Evolutionary conservation across 257 asterid species (phyloP).

Genomic region (Solanum ossicruentum): DNA sequence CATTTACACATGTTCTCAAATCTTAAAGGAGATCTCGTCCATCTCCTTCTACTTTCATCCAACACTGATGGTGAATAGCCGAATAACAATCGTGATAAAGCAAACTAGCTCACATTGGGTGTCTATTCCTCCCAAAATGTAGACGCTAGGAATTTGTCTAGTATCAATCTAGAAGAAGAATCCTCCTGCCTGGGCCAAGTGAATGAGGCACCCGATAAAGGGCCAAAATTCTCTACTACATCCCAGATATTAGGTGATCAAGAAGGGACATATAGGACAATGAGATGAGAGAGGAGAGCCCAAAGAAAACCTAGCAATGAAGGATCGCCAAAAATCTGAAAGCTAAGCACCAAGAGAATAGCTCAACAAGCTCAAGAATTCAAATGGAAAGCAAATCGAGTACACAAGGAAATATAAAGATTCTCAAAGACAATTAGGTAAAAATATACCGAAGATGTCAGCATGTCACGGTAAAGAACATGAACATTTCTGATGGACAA

Average conservation of each 20-base stretch:
- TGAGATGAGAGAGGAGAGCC: not conserved
- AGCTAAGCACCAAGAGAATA: not conserved
- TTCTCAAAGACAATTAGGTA: not conserved
- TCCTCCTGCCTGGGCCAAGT: not conserved
- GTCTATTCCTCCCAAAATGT: not conserved
- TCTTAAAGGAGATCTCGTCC: not conserved
- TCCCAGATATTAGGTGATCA: not conserved
- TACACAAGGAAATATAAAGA: not conserved
- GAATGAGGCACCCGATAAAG: not conserved
- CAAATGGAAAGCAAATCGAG: not conserved
- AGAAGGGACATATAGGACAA: not conserved
- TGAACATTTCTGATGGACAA: conserved; percentile 79
- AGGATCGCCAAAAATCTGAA: not conserved
- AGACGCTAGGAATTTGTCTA: not conserved
- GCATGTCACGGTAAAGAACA: conserved; percentile 46
- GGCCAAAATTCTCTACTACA: not conserved
- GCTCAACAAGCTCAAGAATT: not conserved
- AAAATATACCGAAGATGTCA: conserved; percentile 39
- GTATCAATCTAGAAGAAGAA: not conserved
- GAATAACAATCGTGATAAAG: not conserved
- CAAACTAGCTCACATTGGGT: not conserved
- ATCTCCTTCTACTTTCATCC: not conserved
- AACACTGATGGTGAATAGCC: not conserved
- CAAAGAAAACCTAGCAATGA: not conserved
- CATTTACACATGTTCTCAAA: not conserved